These are phyloP conservation scores for Xanthoconium stramineum DNA, from an alignment of 768 basidiomycete genomes.

Conservation along the genomic window DNA sequence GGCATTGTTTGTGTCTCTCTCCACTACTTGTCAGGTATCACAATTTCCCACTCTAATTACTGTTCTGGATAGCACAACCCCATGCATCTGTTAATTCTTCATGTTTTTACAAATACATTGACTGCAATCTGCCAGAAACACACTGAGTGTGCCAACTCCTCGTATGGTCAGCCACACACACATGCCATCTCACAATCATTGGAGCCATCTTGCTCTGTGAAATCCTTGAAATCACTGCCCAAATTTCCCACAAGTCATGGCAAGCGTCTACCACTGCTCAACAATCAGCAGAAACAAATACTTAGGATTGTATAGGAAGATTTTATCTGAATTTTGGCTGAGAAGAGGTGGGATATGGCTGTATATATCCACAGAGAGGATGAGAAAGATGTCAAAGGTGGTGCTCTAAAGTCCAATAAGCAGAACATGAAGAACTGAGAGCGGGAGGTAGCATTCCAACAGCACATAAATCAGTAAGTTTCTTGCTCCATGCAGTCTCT, in stretches of 20 bases:
- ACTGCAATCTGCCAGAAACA: constrained; percentile 68
- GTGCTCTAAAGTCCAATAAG: constrained; percentile 51
- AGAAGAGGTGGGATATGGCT: constrained; percentile 56
- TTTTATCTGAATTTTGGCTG: constrained; percentile 63
- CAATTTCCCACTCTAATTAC: background rate
- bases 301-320: constrained; percentile 57
- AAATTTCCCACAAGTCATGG: constrained; percentile 25
- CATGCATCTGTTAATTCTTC: constrained; percentile 67
- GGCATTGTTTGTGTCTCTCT: constrained; percentile 66
- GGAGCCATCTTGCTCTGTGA: constrained; percentile 30
- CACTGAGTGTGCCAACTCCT: constrained; percentile 70
- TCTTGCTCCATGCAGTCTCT: background rate
- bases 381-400: constrained; percentile 16
- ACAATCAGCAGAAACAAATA: constrained; percentile 41
- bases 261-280: constrained; percentile 48
- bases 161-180: constrained; percentile 71
- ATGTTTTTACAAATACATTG: constrained; percentile 79
- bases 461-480: constrained; percentile 64
- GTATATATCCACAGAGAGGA: constrained; percentile 38
- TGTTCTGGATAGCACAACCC: constrained; percentile 58
- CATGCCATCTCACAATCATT: constrained; percentile 37
- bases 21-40: constrained; percentile 3
- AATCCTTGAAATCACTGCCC: constrained; percentile 28
- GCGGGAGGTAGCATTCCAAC: constrained; percentile 63
- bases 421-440: constrained; percentile 72